Evolutionary conservation across 169 alveolate genomes (phyloP), one percentile per base, ranked within the genome.

Genomic region (Eimeria falciformis): DNA sequence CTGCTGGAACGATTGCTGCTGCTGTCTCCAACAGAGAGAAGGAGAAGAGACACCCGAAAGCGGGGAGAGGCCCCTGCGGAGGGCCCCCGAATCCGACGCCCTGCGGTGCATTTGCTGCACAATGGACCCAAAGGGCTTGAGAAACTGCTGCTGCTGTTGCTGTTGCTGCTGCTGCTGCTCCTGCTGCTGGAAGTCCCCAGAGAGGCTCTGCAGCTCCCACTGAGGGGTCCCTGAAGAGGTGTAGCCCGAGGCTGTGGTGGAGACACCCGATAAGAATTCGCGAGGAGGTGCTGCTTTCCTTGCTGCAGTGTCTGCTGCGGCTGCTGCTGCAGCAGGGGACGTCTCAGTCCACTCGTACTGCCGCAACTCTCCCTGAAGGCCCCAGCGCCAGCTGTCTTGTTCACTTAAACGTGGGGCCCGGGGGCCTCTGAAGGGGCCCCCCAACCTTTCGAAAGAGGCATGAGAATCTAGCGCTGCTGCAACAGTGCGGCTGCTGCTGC

Each of bases 121-220:
- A 3, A 23, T 5, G 27, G 84, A 33, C 84, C 65, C 5, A 6
- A 17, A 40, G 18, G 27, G 46, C 86, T 77, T 65, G 45, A 46
- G 65, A 43, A 46, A 47, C 65, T 77, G 86, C 69, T 77, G 68
- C 68, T 77, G 86, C 69, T 77, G 86, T 45, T 77, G 86, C 86
- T 77, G 69, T 9, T 62, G 75, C 29, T 23, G 75, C 33, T 62
- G 75, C 75, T 62, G 37, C 75, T 62, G n/a, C 12, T 12, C 11
- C 75, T 12, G 37, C 25, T 62, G 37, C 86, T 46, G 84, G 45
- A 11, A 27, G 47, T 68, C 79, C 12, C 79, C 79, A 68, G 79
- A 68, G 23, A 68, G 45, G 75, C 11, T 62, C 11, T 9, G 75
- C 6, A 6, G 75, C 37, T 62, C 75, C 21, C 21, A 62, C 21